Percentiles rank a stretch among this genome's conserved stretches.
Evolutionary conservation across 371 early-diverging fungal genomes (phyloP).

Genomic region (Gilbertella persicaria): DNA sequence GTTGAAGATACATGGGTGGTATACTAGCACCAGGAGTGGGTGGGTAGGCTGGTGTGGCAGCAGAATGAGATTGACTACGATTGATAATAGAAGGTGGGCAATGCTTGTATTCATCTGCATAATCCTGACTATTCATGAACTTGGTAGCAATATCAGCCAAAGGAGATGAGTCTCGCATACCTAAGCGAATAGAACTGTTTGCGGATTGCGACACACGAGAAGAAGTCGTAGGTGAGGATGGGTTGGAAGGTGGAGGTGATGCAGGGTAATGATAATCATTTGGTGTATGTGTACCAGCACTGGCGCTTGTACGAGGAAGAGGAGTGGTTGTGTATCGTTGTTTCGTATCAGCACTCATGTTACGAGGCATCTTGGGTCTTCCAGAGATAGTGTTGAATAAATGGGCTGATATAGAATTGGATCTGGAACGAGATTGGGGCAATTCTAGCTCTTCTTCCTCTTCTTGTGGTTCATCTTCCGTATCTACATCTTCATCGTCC

Average conservation of each 20-base stretch:
- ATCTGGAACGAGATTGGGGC: slow-evolving; percentile 24
- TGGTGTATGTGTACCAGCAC: slow-evolving; percentile 7
- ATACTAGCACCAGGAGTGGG: slow-evolving; percentile 15
- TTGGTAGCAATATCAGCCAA: slow-evolving; percentile 50
- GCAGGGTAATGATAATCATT: slow-evolving; percentile 41
- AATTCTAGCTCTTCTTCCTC: slow-evolving; percentile 24
- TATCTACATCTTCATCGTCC: slow-evolving; percentile 47
- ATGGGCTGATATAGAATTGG: slow-evolving; percentile 40
- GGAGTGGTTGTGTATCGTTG: slow-evolving; percentile 13
- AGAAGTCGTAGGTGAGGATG: slow-evolving; percentile 56
- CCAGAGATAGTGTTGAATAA: slow-evolving; percentile 21
- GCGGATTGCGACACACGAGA: slow-evolving; percentile 37
- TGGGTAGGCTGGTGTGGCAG: slow-evolving; percentile 15
- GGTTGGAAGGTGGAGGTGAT: slow-evolving; percentile 63
- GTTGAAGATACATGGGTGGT: slow-evolving; percentile 68
- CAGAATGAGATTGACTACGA: slow-evolving; percentile 44
- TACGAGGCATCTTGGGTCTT: slow-evolving; percentile 31
- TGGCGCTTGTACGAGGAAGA: slow-evolving; percentile 18
- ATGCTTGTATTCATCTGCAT: slow-evolving; percentile 18
- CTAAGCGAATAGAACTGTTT: slow-evolving; percentile 8
- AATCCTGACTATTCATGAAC: slow-evolving; percentile 32
- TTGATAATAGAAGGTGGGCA: slow-evolving; percentile 20
- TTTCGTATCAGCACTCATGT: slow-evolving; percentile 30
- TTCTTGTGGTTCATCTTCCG: slow-evolving; percentile 34
- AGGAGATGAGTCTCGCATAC: slow-evolving; percentile 39